Base-by-base conservation (phyloP, 1,284 basidiomycete species). In the Ceratobasidium sp. region DNA sequence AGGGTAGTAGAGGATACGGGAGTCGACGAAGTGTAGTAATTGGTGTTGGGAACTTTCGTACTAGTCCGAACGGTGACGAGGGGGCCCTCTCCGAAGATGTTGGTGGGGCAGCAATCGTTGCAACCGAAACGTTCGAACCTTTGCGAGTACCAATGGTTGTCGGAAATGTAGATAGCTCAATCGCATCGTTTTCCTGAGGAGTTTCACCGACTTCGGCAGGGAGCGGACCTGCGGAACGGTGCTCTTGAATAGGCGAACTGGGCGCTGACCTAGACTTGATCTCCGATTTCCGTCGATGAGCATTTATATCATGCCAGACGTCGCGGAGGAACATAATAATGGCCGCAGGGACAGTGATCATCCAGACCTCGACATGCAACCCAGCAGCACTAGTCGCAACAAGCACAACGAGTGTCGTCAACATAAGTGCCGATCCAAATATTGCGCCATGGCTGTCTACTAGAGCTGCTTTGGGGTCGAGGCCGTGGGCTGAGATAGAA, bases 261-360 rank as follows among this genome's bases (percentile, higher is more conserved):
- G 64, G 64, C 8, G 21, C 38, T 5, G 64, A 67, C 32, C 54
- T 54, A 18, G 50, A 44, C 43, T 67, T 67, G 8, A 16, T n/a
- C 30, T 64, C 62, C 2, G 47, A 35, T 26, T 64, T 64, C n/a
- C 23, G 64, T 46, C 49, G 49, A 18, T 55, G 38, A n/a, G 30
- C 49, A 11, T 77, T 69, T 32, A 80, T 75, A 76, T 89, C 85
- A 78, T 90, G 87, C 85, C 87, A 87, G 1, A 91, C 77, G 78
- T 96, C 93, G 59, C 91, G 87, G 1, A 87, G 62, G 52, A 94
- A 85, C 79, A 94, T 93, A 64, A 88, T 80, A 0, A 87, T 80
- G 0, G 95, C 96, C 41, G 96, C 95, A 0, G 97, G 96, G n/a
- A 95, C 85, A 0, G 90, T 93, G 58, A 98, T 91, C 82, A 89